phyloP scores from a whole-genome alignment of 495 filamentous ascomycete genomes.

The Penicillium pancosmium region DNA sequence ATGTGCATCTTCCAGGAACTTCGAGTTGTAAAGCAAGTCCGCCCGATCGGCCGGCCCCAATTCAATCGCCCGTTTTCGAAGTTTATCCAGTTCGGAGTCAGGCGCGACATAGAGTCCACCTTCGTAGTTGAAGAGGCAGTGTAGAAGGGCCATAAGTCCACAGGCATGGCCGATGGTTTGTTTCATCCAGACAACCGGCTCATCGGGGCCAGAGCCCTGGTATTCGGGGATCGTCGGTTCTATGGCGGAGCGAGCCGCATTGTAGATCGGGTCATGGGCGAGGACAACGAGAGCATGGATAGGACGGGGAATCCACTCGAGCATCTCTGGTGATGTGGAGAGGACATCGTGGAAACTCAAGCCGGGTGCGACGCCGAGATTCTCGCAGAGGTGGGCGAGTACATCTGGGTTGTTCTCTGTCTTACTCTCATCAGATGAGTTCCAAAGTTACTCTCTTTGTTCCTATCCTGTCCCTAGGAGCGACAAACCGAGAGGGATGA shows the following conservation, averaged over 20 bases:
- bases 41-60: constrained; percentile 55
- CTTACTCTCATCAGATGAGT: not conserved
- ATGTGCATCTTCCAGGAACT: constrained; percentile 70
- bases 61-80: constrained; percentile 31
- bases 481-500: constrained; percentile 42
- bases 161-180: constrained; percentile 70
- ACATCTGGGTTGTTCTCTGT: constrained; percentile 68
- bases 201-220: constrained; percentile 47
- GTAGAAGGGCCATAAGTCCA: constrained; percentile 64
- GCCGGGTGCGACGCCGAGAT: constrained; percentile 52
- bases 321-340: constrained; percentile 55
- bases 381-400: constrained; percentile 54
- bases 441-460: not conserved
- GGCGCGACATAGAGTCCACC: constrained; percentile 41
- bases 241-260: constrained; percentile 33
- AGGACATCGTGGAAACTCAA: constrained; percentile 63
- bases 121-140: constrained; percentile 57
- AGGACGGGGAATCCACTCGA: constrained; percentile 59
- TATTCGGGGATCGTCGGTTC: constrained; percentile 45
- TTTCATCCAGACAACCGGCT: constrained; percentile 64
- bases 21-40: constrained; percentile 67
- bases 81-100: constrained; percentile 30
- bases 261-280: constrained; percentile 51
- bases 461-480: not conserved
- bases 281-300: constrained; percentile 61